Evolutionary conservation across 1,284 basidiomycete species (phyloP).

Genomic region (Entoloma clypeatum): DNA sequence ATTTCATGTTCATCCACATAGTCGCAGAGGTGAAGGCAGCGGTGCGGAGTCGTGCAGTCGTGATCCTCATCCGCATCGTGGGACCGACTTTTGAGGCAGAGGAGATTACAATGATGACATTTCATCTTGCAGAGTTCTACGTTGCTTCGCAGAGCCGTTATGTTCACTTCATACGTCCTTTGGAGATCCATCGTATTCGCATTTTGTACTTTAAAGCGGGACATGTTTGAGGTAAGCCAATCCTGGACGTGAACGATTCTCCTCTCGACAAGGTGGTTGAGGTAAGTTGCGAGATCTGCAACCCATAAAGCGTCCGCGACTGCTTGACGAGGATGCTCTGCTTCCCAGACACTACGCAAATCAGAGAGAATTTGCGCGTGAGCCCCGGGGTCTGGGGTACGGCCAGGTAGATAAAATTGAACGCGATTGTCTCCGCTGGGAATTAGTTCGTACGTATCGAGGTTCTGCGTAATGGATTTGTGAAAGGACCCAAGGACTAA

Average conservation of each 20-base stretch:
- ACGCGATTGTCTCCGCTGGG: slow-evolving; percentile 32
- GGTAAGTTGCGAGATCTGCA: slow-evolving; percentile 30
- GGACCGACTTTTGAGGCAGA: slow-evolving; percentile 40
- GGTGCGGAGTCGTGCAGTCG: slow-evolving; percentile 46
- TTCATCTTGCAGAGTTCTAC: slow-evolving; percentile 46
- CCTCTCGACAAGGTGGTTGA: slow-evolving; percentile 35
- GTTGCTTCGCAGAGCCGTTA: slow-evolving; percentile 41
- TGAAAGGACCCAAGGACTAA: no score
- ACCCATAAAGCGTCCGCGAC: slow-evolving; percentile 40
- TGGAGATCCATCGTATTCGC: slow-evolving; percentile 45
- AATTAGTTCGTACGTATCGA: slow-evolving; percentile 46
- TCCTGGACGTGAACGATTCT: slow-evolving; percentile 43
- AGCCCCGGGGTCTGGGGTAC: slow-evolving; percentile 9
- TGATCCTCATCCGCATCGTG: slow-evolving; percentile 44
- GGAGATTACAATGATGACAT: slow-evolving; percentile 45
- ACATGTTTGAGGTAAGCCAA: slow-evolving; percentile 49
- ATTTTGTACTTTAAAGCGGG: slow-evolving; percentile 41
- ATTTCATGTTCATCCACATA: slow-evolving; percentile 36
- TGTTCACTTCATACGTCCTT: slow-evolving; percentile 38
- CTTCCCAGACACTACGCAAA: slow-evolving; percentile 34
- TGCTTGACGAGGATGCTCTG: slow-evolving; percentile 27
- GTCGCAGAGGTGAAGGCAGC: slow-evolving; percentile 41
- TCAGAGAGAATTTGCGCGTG: slow-evolving; percentile 31
- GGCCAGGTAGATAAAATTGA: slow-evolving; percentile 34
- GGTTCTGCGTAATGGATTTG: no score